Base-by-base conservation (phyloP, 306 rosid genomes). In the Trifolium pratense region DNA sequence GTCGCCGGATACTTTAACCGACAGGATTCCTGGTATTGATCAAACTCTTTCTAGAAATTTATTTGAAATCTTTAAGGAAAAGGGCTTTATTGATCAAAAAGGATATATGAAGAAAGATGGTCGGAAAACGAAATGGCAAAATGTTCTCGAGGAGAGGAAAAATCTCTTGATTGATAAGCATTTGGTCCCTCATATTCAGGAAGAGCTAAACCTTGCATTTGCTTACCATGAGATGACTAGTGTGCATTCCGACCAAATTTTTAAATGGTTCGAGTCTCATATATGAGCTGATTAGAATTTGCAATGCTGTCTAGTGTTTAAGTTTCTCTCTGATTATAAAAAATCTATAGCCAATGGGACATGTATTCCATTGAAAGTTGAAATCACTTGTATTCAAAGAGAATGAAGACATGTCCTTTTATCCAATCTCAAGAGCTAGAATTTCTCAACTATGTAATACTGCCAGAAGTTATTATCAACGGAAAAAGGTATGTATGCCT, bases 171-270 rank as follows among this genome's bases (percentile, higher is more conserved):
- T 77, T 10, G 86, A 86, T 53, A 71, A 86, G 65, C 80, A 46
- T 76, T 52, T 94, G 52, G 79, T 79, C 21, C 88, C 85, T 55
- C 91, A 92, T 69, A 78, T 94, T 45, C 91, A 91, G 81, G 99
- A 91, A 82, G 98, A 91, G 83, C 61, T 94, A 57, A 94, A 94
- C 89, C 91, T 91, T 75, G 99, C 99, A 73, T 94, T 81, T 77
- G 91, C 95, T 45, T 77, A 52, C 68, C 97, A 91, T 75, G 97
- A 94, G 88, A 91, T 91, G 96, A 89, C 90, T 17, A 91, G 99
- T 61, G 67, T 87, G 45, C 85, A 89, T 40, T 79, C 86, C 49
- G 97, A 91, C 55, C 79, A 83, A 59, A 89, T 94, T 55, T 82
- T 87, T 52, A 83, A 78, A 69, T 94, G 97, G 99, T 87, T 85